Conservation (phyloP, 2,329 filamentous ascomycete genomes). For the Claviceps sp. region DNA sequence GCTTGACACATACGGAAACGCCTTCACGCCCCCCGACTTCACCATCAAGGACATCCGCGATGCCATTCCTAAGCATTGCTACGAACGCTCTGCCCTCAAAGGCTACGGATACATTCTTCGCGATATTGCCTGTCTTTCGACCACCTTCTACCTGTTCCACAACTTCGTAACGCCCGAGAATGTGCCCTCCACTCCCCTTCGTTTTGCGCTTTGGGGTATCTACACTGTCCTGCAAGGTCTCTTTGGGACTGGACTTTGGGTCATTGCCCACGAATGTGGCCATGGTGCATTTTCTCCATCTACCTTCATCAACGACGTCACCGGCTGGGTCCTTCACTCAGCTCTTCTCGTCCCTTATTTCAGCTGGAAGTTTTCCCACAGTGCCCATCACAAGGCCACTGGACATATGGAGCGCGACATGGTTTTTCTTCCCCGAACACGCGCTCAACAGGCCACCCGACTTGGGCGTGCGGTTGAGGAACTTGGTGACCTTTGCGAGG, state of each 20-base stretch:
- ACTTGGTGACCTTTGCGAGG: constrained; percentile 79
- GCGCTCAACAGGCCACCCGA: constrained; percentile 64
- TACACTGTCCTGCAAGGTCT: constrained; percentile 79
- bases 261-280: constrained; percentile 94
- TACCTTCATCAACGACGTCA: constrained; percentile 77
- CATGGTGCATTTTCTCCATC: constrained; percentile 95
- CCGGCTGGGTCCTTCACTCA: constrained; percentile 86
- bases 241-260: constrained; percentile 89
- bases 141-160: constrained; percentile 80
- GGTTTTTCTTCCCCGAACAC: constrained; percentile 94
- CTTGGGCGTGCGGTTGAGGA: constrained; percentile 67
- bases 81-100: constrained; percentile 64
- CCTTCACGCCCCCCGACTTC: constrained; percentile 87
- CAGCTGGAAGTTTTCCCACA: constrained; percentile 98
- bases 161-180: constrained; percentile 77
- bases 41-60: constrained; percentile 96
- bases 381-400: constrained; percentile 99
- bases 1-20: constrained; percentile 85
- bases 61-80: constrained; percentile 97
- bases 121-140: constrained; percentile 58
- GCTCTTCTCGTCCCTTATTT: constrained; percentile 89
- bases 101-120: constrained; percentile 75
- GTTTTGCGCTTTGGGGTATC: constrained; percentile 49
- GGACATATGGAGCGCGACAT: constrained; percentile 96
- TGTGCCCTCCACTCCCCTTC: constrained; percentile 55